These are phyloP conservation scores for Lophium mytilinum DNA, from an alignment of 495 filamentous ascomycete genomes.

Conservation along the genomic window DNA sequence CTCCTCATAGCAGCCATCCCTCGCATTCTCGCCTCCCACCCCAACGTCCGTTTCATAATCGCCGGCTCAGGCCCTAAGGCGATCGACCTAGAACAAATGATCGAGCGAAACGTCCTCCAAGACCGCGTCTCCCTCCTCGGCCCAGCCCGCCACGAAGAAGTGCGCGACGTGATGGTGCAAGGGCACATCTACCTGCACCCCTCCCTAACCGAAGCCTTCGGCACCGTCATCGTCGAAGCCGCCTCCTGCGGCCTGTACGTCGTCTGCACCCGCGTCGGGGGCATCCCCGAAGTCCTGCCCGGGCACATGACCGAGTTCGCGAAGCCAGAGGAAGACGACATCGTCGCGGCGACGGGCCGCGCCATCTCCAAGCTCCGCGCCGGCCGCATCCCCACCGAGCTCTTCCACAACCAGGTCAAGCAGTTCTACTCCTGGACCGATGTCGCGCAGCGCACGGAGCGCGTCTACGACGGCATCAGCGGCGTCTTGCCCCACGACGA, in stretches of 20 bases:
- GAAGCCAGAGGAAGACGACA: constrained; percentile 84
- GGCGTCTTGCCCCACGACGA: constrained; percentile 75
- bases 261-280: constrained; percentile 91
- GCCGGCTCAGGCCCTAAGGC: constrained; percentile 92
- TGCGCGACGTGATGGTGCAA: constrained; percentile 95
- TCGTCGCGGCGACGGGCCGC: constrained; percentile 71
- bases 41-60: constrained; percentile 94
- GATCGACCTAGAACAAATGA: constrained; percentile 95
- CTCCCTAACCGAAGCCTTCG: constrained; percentile 90
- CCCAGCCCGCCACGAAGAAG: constrained; percentile 87
- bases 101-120: constrained; percentile 91
- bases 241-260: constrained; percentile 93
- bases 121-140: constrained; percentile 89
- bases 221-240: constrained; percentile 94
- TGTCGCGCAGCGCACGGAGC: constrained; percentile 82
- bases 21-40: constrained; percentile 77
- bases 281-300: constrained; percentile 91
- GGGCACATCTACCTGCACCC: constrained; percentile 97
- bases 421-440: constrained; percentile 98
- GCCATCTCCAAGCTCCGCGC: constrained; percentile 75
- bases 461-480: constrained; percentile 87
- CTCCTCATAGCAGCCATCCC: constrained; percentile 90
- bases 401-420: constrained; percentile 93
- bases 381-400: constrained; percentile 79
- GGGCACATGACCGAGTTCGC: constrained; percentile 92